A percentile compares a stretch with the other conserved stretches of the same genome.
phyloP scores from a whole-genome alignment of 192 early-diverging fungal genomes.

The Phlyctochytrium bullatum region DNA sequence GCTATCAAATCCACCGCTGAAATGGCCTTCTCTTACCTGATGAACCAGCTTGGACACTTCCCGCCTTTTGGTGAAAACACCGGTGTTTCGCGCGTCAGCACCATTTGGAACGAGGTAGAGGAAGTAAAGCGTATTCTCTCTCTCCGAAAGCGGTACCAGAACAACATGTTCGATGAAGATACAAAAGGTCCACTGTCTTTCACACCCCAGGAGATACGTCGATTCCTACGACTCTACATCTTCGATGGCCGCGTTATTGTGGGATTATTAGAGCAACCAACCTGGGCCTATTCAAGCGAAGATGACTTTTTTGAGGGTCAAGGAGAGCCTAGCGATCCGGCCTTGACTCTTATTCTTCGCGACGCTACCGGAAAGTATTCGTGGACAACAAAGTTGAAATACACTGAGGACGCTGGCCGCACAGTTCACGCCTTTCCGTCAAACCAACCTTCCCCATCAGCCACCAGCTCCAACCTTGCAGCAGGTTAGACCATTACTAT shows the following conservation, averaged over 20 bases:
- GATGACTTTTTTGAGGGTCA: too few relatives aligned
- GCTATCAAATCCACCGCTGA: constrained; percentile 74
- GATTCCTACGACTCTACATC: constrained; percentile 65
- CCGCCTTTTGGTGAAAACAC: constrained; percentile 60
- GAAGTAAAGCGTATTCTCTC: constrained; percentile 31
- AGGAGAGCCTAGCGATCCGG: constrained; percentile 27
- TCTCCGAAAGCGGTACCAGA: constrained; percentile 3
- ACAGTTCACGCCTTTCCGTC: background rate
- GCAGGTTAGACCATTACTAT: too few relatives aligned
- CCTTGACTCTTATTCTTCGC: constrained; percentile 58
- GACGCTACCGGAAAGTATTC: constrained; percentile 71
- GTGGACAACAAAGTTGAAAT: constrained; percentile 59
- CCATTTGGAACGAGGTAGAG: constrained; percentile 59
- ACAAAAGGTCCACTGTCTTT: too few relatives aligned
- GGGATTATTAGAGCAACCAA: constrained; percentile 62
- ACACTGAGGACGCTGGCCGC: constrained; percentile 33
- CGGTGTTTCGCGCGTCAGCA: constrained; percentile 59
- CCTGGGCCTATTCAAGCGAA: too few relatives aligned
- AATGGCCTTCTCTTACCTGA: constrained; percentile 63
- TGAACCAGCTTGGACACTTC: constrained; percentile 72
- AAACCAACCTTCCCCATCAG: background rate
- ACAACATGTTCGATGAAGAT: background rate
- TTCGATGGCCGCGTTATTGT: constrained; percentile 66
- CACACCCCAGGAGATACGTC: too few relatives aligned
- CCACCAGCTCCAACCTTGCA: background rate